Conservation (phyloP, 306 rosid genomes). For the Arachis stenosperma region DNA sequence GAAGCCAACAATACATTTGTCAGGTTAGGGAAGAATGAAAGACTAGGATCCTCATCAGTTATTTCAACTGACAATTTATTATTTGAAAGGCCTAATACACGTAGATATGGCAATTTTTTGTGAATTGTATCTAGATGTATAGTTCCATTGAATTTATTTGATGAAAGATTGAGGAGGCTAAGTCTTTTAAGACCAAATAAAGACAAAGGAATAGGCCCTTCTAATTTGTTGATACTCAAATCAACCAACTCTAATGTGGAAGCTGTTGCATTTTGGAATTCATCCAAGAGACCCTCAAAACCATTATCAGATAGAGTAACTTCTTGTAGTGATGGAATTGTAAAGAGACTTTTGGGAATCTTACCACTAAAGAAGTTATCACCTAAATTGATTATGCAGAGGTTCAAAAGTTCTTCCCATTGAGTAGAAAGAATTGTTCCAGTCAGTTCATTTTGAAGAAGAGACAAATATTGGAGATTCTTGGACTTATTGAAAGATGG, state of each 20-base stretch:
- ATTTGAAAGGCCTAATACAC: constrained; percentile 48
- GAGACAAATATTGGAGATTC: constrained; percentile 33
- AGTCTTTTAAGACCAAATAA: constrained; percentile 41
- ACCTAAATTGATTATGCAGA: constrained; percentile 15
- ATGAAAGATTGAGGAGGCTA: constrained; percentile 38
- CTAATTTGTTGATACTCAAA: constrained; percentile 48
- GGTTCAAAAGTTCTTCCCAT: constrained; percentile 35
- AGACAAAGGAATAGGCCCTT: constrained; percentile 47
- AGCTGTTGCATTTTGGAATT: constrained; percentile 5
- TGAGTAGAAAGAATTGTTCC: constrained; percentile 19
- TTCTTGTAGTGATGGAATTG: constrained; percentile 25
- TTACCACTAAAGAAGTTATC: constrained; percentile 39
- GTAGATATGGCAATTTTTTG: constrained; percentile 29
- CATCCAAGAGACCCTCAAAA: constrained; percentile 36
- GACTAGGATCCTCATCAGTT: background rate
- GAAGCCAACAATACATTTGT: constrained; percentile 42
- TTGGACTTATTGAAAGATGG: constrained; percentile 48
- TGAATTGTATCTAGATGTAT: constrained; percentile 21
- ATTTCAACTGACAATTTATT: constrained; percentile 39
- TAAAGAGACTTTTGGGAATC: constrained; percentile 34
- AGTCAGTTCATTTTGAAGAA: constrained; percentile 27
- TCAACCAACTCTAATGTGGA: constrained; percentile 36
- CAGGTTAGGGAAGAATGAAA: constrained; percentile 24
- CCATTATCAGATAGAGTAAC: constrained; percentile 29
- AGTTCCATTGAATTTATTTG: constrained; percentile 57